Evolutionary conservation across 2,329 filamentous ascomycete species (phyloP).

Genomic region (Diplodia seriata): DNA sequence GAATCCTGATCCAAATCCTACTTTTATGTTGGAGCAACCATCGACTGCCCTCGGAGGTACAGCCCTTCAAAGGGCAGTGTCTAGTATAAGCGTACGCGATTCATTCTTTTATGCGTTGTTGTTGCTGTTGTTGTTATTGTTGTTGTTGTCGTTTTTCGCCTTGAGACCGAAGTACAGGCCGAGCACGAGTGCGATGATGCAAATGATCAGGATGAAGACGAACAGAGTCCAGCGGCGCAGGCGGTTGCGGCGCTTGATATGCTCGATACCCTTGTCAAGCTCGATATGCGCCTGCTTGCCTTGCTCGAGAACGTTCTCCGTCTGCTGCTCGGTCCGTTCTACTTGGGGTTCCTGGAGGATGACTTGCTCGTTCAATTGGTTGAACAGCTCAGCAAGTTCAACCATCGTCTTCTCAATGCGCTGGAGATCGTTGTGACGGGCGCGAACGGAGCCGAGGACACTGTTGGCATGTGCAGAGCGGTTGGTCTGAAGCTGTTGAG

Average conservation of each 20-base stretch:
- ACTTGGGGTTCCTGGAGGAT: conserved; percentile 74
- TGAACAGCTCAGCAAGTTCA: conserved; percentile 74
- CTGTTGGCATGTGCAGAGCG: conserved; percentile 74
- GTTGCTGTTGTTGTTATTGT: conserved; percentile 33
- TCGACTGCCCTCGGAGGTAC: background rate
- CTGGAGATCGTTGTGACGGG: conserved; percentile 82
- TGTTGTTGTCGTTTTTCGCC: conserved; percentile 33
- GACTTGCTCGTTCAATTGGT: conserved; percentile 76
- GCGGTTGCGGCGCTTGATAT: conserved; percentile 71
- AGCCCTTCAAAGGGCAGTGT: background rate
- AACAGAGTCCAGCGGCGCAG: conserved; percentile 83
- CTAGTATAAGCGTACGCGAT: background rate
- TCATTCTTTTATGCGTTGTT: conserved; percentile 1
- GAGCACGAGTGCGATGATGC: conserved; percentile 58
- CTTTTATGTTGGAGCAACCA: background rate
- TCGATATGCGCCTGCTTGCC: conserved; percentile 73
- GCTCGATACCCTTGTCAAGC: conserved; percentile 70
- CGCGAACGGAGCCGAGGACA: conserved; percentile 78
- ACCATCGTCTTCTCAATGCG: conserved; percentile 77
- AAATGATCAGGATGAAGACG: conserved; percentile 58
- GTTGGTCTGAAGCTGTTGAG: conserved; percentile 72
- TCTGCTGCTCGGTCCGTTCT: conserved; percentile 68
- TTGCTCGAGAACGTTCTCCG: conserved; percentile 69
- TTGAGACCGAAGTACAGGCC: conserved; percentile 57
- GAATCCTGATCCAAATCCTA: too few relatives aligned